Evolutionary conservation across 306 rosid species (phyloP), one percentile per base, ranked within the genome.

Genomic region (Mucuna pruriens): DNA sequence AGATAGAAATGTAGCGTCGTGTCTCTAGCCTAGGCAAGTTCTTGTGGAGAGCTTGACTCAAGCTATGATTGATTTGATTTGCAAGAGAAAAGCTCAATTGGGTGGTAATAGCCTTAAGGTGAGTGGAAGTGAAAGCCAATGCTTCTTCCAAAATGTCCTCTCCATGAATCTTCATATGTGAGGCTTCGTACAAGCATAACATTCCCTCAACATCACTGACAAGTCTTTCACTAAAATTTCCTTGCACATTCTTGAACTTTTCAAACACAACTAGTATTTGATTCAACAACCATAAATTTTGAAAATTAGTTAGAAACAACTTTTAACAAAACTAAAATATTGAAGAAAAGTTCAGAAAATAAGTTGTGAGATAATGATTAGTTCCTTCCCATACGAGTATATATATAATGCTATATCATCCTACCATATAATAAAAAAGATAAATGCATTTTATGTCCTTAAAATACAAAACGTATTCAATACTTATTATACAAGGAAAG

Each of bases 121-220:
- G 80, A 51, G 80, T 64, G 40, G 82, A 82, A 46, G 81, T 82
- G 83, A 86, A 88, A 1, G 6, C 83, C 20, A 88, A 15, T 0
- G 91, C 91, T 69, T 88, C 86, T 9, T 88, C 90, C 7, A 90
- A 83, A 33, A 90, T 75, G 4, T 83, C 79, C 67, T 90, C 92
- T 74, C 88, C 86, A 2, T 79, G 89, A 15, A 75, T 13, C 68
- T 81, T 79, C 0, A 82, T 13, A 65, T 85, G 81, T 19, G 91
- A 4, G 0, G 92, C 92, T 85, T 90, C 92, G 15, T 87, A 89
- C 13, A 91, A 81, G 60, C 86, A 85, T 31, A 90, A 19, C 77
- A 90, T 68, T 60, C 78, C 86, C 9, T 70, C 67, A 23, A 83
- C 49, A 61, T 83, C 74, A 7, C 1, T 23, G 6, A 31, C 4